A percentile compares a stretch with the other conserved stretches of the same genome.
phyloP scores from a whole-genome alignment of 2,329 filamentous ascomycete species.

The Claviceps citrina region DNA sequence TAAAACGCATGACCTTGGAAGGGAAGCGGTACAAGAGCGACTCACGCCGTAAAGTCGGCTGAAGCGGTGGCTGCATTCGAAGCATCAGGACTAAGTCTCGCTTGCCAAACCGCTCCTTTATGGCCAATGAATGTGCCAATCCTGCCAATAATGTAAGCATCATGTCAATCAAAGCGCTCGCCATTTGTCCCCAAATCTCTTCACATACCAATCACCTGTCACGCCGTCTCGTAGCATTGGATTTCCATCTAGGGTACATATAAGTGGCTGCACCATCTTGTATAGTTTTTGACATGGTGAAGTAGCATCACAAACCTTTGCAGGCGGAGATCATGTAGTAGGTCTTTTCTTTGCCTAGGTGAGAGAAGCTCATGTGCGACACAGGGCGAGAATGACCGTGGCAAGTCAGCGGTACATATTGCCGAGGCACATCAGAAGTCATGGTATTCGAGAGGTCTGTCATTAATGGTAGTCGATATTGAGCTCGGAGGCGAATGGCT shows the following conservation, averaged over 20 bases:
- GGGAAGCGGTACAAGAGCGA: constrained; percentile 6
- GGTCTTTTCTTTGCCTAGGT: constrained; percentile 62
- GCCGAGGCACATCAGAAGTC: constrained; percentile 26
- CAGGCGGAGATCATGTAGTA: constrained; percentile 91
- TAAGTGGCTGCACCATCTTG: constrained; percentile 9
- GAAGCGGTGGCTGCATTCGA: constrained; percentile 82
- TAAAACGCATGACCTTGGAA: background rate
- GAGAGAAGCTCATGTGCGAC: constrained; percentile 80
- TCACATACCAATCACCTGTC: constrained; percentile 71
- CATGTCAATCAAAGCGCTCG: background rate
- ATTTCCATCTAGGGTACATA: constrained; percentile 58
- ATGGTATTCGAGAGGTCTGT: constrained; percentile 10
- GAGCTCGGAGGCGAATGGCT: background rate
- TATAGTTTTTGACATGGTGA: constrained; percentile 4
- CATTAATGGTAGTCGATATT: background rate
- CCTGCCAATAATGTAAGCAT: constrained; percentile 36
- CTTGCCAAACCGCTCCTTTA: constrained; percentile 96
- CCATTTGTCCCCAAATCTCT: background rate
- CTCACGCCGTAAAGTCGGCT: constrained; percentile 87
- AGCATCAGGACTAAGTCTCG: constrained; percentile 75
- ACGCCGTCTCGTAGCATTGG: constrained; percentile 95
- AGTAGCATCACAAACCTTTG: constrained; percentile 44
- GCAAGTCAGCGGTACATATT: constrained; percentile 79
- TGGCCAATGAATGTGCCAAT: constrained; percentile 97
- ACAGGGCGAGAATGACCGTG: constrained; percentile 89